phyloP scores from a whole-genome alignment of 768 basidiomycete genomes.

The Macrolepiota dolichaula region DNA sequence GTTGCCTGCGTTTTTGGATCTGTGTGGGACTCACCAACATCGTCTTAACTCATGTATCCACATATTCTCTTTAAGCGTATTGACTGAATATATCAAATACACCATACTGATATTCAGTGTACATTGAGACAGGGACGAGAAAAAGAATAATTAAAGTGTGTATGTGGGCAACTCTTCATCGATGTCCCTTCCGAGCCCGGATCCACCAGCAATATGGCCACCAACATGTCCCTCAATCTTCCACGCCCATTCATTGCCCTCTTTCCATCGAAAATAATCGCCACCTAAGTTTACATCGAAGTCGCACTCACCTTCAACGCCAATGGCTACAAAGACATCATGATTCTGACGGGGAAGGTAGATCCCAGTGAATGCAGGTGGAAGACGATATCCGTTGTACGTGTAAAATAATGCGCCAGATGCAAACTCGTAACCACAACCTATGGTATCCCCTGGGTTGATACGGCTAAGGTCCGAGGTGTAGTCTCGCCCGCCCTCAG shows the following conservation, averaged over 20 bases:
- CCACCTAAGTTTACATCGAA: slow-evolving; percentile 67
- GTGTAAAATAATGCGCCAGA: slow-evolving; percentile 59
- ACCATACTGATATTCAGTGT: neutral
- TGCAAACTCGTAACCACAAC: slow-evolving; percentile 62
- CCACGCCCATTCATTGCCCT: slow-evolving; percentile 67
- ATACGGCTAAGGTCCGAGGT: slow-evolving; percentile 27
- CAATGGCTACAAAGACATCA: slow-evolving; percentile 66
- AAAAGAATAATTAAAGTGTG: neutral
- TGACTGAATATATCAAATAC: neutral
- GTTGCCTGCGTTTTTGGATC: neutral
- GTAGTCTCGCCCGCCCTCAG: slow-evolving; percentile 63
- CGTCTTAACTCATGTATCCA: too few species aligned
- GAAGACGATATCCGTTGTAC: slow-evolving; percentile 54
- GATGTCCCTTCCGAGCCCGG: slow-evolving; percentile 23
- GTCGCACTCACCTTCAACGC: slow-evolving; percentile 50
- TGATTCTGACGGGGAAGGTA: slow-evolving; percentile 47
- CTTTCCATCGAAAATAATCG: slow-evolving; percentile 55
- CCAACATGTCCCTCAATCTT: slow-evolving; percentile 63
- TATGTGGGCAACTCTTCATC: slow-evolving; percentile 50
- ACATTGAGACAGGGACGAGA: neutral
- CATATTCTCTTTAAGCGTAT: too few species aligned
- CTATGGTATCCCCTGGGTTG: slow-evolving; percentile 47
- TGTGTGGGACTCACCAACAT: too few species aligned
- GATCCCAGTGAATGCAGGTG: slow-evolving; percentile 54
- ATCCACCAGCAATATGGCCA: slow-evolving; percentile 22